These are phyloP conservation scores for Xylariaceae sp. DNA, from an alignment of 2,329 filamentous ascomycete species.

Conservation along the genomic window DNA sequence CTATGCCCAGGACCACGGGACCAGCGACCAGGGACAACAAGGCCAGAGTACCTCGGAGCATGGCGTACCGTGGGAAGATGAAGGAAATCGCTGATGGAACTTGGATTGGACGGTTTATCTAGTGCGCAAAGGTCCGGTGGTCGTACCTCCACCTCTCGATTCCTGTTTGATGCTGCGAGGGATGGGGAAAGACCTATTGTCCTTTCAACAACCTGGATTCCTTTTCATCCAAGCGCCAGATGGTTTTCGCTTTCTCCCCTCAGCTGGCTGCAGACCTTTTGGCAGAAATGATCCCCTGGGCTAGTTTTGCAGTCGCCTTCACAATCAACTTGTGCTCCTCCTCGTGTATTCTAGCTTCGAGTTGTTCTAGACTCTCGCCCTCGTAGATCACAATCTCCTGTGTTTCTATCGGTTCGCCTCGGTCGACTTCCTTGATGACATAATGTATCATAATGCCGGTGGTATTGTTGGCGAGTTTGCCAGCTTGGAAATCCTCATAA, in stretches of 20 bases:
- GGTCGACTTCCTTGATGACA: conserved; percentile 64
- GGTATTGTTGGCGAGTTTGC: conserved; percentile 48
- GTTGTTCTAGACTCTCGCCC: conserved; percentile 50
- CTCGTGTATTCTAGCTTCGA: conserved; percentile 59
- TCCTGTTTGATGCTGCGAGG: no score
- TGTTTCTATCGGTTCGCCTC: conserved; percentile 59
- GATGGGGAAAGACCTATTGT: no score
- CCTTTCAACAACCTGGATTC: no score
- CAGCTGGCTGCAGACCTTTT: conserved; percentile 18
- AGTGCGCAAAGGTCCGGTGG: no score
- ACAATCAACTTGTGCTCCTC: conserved; percentile 65
- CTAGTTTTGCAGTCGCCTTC: conserved; percentile 46
- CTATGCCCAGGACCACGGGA: not conserved
- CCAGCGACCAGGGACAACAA: no score
- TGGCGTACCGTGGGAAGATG: no score
- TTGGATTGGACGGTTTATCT: no score
- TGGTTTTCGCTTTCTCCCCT: not conserved
- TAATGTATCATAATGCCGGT: conserved; percentile 72
- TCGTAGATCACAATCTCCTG: conserved; percentile 54
- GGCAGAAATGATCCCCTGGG: conserved; percentile 21
- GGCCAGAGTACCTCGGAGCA: no score
- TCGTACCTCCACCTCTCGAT: no score
- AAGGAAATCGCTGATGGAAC: no score
- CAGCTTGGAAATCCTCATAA: conserved; percentile 1
- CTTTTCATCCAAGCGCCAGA: no score